Percentiles rank a stretch among this genome's conserved stretches.
Conservation (phyloP, 2,329 filamentous ascomycete species). For the Colletotrichum sp. region DNA sequence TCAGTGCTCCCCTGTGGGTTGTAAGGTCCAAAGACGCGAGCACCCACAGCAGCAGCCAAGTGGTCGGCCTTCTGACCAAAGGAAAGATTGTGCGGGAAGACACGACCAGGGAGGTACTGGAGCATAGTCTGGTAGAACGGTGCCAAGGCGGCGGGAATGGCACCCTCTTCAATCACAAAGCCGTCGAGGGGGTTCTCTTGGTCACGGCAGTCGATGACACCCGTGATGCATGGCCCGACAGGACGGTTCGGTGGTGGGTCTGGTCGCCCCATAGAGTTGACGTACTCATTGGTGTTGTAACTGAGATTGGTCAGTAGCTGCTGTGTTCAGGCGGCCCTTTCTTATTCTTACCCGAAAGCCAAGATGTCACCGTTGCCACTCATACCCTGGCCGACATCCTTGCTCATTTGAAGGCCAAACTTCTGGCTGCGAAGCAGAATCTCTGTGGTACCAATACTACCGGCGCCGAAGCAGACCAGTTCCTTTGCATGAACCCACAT, state of each 20-base stretch:
- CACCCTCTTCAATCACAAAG: constrained; percentile 69
- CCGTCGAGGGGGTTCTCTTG: constrained; percentile 62
- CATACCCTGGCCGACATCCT: constrained; percentile 62
- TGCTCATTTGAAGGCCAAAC: constrained; percentile 62
- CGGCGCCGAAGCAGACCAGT: constrained; percentile 72
- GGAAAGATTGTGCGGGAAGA: constrained; percentile 40
- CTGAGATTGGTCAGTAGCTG: constrained; percentile 31
- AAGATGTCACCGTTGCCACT: constrained; percentile 72
- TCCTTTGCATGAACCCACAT: constrained; percentile 72
- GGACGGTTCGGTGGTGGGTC: constrained; percentile 54
- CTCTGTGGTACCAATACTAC: constrained; percentile 68
- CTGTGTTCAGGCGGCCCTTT: neutral
- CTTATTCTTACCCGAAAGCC: constrained; percentile 59
- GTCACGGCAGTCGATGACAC: constrained; percentile 64
- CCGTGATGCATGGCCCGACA: constrained; percentile 66
- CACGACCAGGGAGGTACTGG: constrained; percentile 55
- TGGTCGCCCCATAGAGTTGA: constrained; percentile 60
- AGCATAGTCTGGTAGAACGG: constrained; percentile 62
- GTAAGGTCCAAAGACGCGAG: constrained; percentile 63
- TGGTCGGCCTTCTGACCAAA: constrained; percentile 47
- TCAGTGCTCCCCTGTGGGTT: constrained; percentile 58
- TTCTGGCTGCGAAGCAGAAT: constrained; percentile 66
- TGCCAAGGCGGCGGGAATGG: constrained; percentile 61
- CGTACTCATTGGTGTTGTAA: constrained; percentile 62
- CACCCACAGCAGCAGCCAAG: constrained; percentile 52